Evolutionary conservation across 208 protist species (phyloP).

Genomic region (Trypanosoma congolense): DNA sequence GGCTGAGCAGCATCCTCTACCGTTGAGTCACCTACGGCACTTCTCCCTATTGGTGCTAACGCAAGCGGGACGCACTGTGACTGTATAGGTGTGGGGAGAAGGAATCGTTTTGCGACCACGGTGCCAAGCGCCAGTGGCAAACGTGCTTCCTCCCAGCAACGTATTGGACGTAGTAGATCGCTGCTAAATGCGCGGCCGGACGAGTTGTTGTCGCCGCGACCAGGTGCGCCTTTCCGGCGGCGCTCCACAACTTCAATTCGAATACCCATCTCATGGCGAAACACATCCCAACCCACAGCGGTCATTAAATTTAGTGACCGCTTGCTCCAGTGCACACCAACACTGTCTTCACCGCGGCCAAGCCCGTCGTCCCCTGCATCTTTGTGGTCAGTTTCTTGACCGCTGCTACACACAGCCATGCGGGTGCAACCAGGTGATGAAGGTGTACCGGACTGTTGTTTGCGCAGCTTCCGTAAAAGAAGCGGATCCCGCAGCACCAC

Average conservation of each 20-base stretch:
- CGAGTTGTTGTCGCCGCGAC: not conserved
- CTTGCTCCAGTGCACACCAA: conserved; percentile 46
- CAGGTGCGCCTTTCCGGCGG: not conserved
- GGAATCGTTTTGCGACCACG: conserved; percentile 35
- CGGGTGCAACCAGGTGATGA: too few species aligned
- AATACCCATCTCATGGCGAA: conserved; percentile 72
- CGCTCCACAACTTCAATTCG: conserved; percentile 43
- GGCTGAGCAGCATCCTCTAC: conserved; percentile 3
- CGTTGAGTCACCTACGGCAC: too few species aligned
- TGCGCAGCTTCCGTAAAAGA: conserved; percentile 37
- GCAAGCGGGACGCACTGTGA: conserved; percentile 70
- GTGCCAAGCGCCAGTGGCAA: conserved; percentile 59
- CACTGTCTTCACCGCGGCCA: not conserved
- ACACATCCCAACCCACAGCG: conserved; percentile 54
- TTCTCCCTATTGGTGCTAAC: conserved; percentile 3
- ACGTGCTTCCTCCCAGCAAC: conserved; percentile 78
- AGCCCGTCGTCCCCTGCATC: not conserved
- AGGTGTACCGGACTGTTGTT: conserved; percentile 9
- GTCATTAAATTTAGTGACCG: conserved; percentile 52
- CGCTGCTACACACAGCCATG: too few species aligned
- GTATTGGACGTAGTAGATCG: conserved; percentile 30
- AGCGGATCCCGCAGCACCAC: conserved; percentile 57
- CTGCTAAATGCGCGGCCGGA: not conserved
- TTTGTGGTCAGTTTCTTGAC: not conserved
- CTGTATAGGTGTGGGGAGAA: conserved; percentile 74